These are phyloP conservation scores for Senna siamea DNA, from an alignment of 306 rosid species.

Conservation along the genomic window DNA sequence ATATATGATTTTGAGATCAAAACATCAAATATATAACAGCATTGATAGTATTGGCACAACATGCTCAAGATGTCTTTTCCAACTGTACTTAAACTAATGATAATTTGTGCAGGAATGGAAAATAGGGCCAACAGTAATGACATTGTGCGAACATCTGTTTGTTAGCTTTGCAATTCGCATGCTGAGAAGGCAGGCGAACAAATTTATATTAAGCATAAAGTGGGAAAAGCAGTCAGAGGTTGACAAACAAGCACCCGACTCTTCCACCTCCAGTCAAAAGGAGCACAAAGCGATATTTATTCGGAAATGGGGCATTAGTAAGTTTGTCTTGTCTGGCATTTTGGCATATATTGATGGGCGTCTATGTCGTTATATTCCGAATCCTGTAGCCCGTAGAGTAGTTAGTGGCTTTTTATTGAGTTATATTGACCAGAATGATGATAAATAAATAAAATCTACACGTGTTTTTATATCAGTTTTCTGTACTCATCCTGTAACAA, in stretches of 20 bases:
- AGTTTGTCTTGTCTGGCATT: conserved; percentile 76
- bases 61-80: conserved; percentile 20
- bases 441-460: conserved; percentile 44
- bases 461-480: not conserved
- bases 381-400: conserved; percentile 81
- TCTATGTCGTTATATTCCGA: conserved; percentile 83
- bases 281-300: conserved; percentile 47
- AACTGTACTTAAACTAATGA: conserved; percentile 15
- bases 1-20: too few relatives aligned
- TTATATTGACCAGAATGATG: conserved; percentile 61
- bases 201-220: conserved; percentile 52
- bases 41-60: conserved; percentile 1
- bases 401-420: conserved; percentile 89
- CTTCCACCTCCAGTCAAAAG: conserved; percentile 36
- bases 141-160: conserved; percentile 82
- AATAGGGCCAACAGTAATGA: conserved; percentile 78
- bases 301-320: conserved; percentile 72
- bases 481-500: not conserved
- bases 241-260: conserved; percentile 37
- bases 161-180: conserved; percentile 91
- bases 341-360: conserved; percentile 92
- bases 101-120: conserved; percentile 71
- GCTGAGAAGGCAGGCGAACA: conserved; percentile 70
- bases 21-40: too few relatives aligned
- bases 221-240: conserved; percentile 46